phyloP scores from a whole-genome alignment of 768 basidiomycete species.

The Gloeopeniophorella convolvens region DNA sequence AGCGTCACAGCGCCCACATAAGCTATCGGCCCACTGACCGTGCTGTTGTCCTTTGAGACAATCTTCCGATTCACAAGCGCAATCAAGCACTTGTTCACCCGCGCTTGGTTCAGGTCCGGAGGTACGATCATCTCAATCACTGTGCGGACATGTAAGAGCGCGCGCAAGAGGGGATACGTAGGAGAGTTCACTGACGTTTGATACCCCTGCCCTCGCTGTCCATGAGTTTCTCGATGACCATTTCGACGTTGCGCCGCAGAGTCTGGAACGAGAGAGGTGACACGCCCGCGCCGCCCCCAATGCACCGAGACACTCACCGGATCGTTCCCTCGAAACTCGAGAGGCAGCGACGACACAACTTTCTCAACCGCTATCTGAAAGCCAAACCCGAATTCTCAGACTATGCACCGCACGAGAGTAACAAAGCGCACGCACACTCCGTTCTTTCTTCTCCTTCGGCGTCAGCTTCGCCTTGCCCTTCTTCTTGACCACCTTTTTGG shows the following conservation, averaged over 20 bases:
- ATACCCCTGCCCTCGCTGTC: slow-evolving; percentile 54
- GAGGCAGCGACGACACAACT: slow-evolving; percentile 67
- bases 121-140: slow-evolving; percentile 72
- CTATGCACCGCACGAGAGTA: not conserved
- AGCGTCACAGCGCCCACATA: not conserved
- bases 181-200: slow-evolving; percentile 41
- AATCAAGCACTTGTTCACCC: slow-evolving; percentile 91
- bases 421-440: slow-evolving; percentile 42
- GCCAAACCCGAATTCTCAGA: not conserved
- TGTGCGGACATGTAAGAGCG: slow-evolving; percentile 27
- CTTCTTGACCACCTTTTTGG: slow-evolving; percentile 35
- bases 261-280: slow-evolving; percentile 36
- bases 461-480: slow-evolving; percentile 62
- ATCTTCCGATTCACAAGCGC: slow-evolving; percentile 84
- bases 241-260: slow-evolving; percentile 72
- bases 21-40: slow-evolving; percentile 21
- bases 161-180: not conserved
- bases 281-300: not conserved
- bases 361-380: slow-evolving; percentile 56
- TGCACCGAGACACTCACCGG: slow-evolving; percentile 46
- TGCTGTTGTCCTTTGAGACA: slow-evolving; percentile 62
- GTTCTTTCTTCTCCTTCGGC: slow-evolving; percentile 79
- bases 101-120: slow-evolving; percentile 82
- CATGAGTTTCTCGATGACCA: slow-evolving; percentile 70
- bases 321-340: slow-evolving; percentile 88